Conservation (phyloP, 192 early-diverging fungal genomes). For the Linderina pennispora region DNA sequence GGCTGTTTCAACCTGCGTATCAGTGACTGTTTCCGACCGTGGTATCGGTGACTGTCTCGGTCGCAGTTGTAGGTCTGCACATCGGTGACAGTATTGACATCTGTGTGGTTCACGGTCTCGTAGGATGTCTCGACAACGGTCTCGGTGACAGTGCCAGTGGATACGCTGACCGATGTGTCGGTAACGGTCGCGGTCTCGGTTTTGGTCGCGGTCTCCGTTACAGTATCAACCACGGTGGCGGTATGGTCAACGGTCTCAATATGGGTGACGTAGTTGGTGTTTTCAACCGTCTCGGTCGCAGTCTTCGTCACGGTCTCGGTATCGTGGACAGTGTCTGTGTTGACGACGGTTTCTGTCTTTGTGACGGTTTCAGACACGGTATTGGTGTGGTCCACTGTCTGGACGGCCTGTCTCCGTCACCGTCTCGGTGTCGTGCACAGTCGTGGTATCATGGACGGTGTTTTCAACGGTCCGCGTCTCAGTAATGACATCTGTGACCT, state of each 20-base stretch:
- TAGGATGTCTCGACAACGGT: too few species aligned
- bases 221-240: background rate
- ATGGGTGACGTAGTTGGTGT: background rate
- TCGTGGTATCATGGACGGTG: too few species aligned
- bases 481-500: too few species aligned
- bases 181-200: background rate
- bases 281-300: slow-evolving; percentile 1
- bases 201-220: background rate
- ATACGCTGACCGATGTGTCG: background rate
- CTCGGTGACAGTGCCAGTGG: background rate
- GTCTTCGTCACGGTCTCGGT: slow-evolving; percentile 17
- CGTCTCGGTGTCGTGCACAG: background rate
- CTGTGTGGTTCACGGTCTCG: too few species aligned
- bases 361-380: background rate
- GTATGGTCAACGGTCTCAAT: background rate
- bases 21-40: background rate
- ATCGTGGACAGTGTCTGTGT: slow-evolving; percentile 8
- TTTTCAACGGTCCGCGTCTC: too few species aligned
- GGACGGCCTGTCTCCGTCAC: background rate
- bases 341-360: slow-evolving; percentile 8
- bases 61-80: background rate
- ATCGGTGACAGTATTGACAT: background rate
- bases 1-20: background rate
- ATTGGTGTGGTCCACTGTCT: background rate
- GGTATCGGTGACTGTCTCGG: background rate